Evolutionary conservation across 345 rosid genomes (phyloP).

Genomic region (Laguncularia racemosa): DNA sequence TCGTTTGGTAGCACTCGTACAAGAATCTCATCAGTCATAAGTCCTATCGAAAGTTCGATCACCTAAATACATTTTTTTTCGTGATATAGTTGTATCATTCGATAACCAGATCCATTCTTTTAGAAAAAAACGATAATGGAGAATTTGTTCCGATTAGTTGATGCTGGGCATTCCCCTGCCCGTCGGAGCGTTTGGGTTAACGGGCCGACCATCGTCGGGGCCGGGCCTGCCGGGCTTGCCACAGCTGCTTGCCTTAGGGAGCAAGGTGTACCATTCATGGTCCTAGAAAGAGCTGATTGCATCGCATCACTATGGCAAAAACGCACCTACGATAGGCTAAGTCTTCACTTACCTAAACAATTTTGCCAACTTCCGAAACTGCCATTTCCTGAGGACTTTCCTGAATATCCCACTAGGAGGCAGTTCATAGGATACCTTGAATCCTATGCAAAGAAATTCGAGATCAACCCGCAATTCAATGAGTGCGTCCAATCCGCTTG

Average conservation of each 20-base stretch:
- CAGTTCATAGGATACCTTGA: constrained; percentile 43
- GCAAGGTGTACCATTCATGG: constrained; percentile 38
- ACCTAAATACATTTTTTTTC: too few relatives aligned
- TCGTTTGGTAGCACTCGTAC: too few relatives aligned
- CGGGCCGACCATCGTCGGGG: constrained; percentile 38
- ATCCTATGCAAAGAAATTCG: constrained; percentile 30
- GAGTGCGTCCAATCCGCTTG: constrained; percentile 33
- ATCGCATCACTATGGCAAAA: constrained; percentile 45
- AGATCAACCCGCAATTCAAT: constrained; percentile 30
- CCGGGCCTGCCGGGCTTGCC: constrained; percentile 39
- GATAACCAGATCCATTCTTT: background rate
- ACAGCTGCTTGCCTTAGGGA: constrained; percentile 36
- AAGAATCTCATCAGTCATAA: too few relatives aligned
- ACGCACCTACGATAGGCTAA: constrained; percentile 41
- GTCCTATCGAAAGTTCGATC: too few relatives aligned
- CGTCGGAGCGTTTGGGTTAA: constrained; percentile 30
- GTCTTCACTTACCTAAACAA: constrained; percentile 46
- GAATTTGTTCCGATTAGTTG: constrained; percentile 4
- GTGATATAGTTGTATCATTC: too few relatives aligned
- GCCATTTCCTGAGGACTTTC: constrained; percentile 37
- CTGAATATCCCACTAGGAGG: constrained; percentile 29
- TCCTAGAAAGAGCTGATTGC: constrained; percentile 40
- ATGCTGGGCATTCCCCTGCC: constrained; percentile 6
- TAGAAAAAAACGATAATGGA: constrained; percentile 7
- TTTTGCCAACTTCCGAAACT: constrained; percentile 44